Base-by-base conservation (phyloP, 2,329 filamentous ascomycete genomes). In the Sporothrix inflata region DNA sequence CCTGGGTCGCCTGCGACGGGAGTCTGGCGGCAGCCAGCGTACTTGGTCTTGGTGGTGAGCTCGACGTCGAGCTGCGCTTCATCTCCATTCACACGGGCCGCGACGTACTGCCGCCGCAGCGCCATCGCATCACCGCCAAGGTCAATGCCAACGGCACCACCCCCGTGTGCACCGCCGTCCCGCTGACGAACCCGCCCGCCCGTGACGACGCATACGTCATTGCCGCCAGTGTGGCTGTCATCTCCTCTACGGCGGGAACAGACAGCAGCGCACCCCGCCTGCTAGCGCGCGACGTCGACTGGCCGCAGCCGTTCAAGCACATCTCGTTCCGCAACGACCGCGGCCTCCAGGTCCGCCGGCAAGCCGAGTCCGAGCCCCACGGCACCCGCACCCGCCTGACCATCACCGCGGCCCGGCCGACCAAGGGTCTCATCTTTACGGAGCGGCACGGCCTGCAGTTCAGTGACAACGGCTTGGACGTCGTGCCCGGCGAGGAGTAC, bases 291-390 rank as follows among this genome's bases (percentile, higher is more conserved):
- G 88, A 89, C 72, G 86, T 92, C 79, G 91, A 91, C 80, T 92
- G 91, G 90, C 90, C 90, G 0, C 90, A 92, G 78, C 91, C 91
- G 38, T 81, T 92, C 75, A 92, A 92, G 82, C 90, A 92, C 73
- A 78, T 90, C 24, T 88, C 90, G 77, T 79, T 92, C 9, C 77
- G 84, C 71, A 78, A 78, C 1, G 81, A 78, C n/a, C 57, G 47
- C 34, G 40, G 8, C 12, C 30, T 40, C 24, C 77, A 76, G 1
- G 83, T 91, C 0, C 80, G 83, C 30, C 72, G 55, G 16, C 16
- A 61, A 1, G 55, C 16, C 6, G 55, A 55, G 12, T 6, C 8
- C 42, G 42, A 45, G 16, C 11, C 16, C 42, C 11, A 16, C 16
- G 55, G 27, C 14, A 19, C 11, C 16, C 16, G 34, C 1, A 30